phyloP scores from a whole-genome alignment of 2,329 filamentous ascomycete species.

The Botrytis elliptica region DNA sequence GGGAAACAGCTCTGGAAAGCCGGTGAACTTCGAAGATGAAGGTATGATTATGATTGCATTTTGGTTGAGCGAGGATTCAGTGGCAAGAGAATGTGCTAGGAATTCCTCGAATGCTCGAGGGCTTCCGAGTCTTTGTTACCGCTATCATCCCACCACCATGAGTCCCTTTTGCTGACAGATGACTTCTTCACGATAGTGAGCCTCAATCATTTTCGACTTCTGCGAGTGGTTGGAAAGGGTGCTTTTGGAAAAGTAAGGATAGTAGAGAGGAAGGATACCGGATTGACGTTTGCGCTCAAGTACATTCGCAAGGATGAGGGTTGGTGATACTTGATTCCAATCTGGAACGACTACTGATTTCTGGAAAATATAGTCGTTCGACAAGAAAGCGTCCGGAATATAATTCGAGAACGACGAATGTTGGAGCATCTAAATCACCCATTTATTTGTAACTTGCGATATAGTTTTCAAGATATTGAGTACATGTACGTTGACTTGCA shows the following conservation, averaged over 20 bases:
- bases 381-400: conserved; percentile 96
- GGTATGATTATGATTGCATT: conserved; percentile 59
- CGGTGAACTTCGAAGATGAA: conserved; percentile 88
- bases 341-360: conserved; percentile 25
- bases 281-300: conserved; percentile 91
- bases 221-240: conserved; percentile 94
- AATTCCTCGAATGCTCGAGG: background rate
- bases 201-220: conserved; percentile 92
- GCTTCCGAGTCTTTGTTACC: background rate
- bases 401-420: conserved; percentile 96
- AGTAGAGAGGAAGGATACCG: conserved; percentile 94
- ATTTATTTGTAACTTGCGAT: conserved; percentile 96
- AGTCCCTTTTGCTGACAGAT: conserved; percentile 26
- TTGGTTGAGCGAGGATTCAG: background rate
- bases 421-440: conserved; percentile 96
- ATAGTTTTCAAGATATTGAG: conserved; percentile 98
- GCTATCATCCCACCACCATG: background rate
- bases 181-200: conserved; percentile 63
- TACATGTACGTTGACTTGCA: conserved; percentile 70
- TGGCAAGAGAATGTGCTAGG: conserved; percentile 14
- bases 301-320: conserved; percentile 99
- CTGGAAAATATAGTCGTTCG: conserved; percentile 69
- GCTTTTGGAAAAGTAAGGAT: conserved; percentile 99
- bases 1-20: conserved; percentile 95
- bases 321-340: conserved; percentile 44